These are phyloP conservation scores for Verticillium dahliae DNA, from an alignment of 2,329 filamentous ascomycete species.

Conservation along the genomic window DNA sequence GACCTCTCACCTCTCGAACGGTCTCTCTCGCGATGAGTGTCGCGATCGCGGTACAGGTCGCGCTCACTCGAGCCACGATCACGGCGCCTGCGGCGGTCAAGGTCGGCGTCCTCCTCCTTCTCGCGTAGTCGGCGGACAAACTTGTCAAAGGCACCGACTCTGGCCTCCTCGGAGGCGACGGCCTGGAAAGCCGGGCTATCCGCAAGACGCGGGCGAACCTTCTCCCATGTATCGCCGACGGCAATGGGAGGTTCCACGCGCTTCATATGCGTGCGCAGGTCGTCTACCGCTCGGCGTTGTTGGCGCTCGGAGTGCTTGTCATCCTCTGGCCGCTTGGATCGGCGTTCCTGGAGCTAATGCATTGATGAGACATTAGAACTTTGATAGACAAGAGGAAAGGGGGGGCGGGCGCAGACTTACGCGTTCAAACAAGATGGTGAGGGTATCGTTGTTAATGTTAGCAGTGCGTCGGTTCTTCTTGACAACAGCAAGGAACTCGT, in stretches of 20 bases:
- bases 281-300: constrained; percentile 78
- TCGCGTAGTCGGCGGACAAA: constrained; percentile 85
- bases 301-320: constrained; percentile 80
- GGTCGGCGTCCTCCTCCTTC: constrained; percentile 77
- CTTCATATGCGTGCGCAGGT: constrained; percentile 79
- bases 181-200: constrained; percentile 80
- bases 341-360: constrained; percentile 72
- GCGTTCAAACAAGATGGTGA: constrained; percentile 78
- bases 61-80: constrained; percentile 49
- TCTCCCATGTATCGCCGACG: constrained; percentile 78
- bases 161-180: constrained; percentile 74
- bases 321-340: constrained; percentile 73
- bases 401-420: constrained; percentile 32
- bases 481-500: constrained; percentile 80
- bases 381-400: neutral
- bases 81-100: constrained; percentile 52
- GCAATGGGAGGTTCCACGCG: constrained; percentile 80
- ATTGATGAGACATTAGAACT: neutral
- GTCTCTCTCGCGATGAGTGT: constrained; percentile 40
- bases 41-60: constrained; percentile 40
- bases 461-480: constrained; percentile 81
- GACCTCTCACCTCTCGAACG: constrained; percentile 54
- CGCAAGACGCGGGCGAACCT: constrained; percentile 72
- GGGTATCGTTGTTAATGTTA: constrained; percentile 73
- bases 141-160: constrained; percentile 83